A percentile compares a stretch with the other conserved stretches of the same genome.
phyloP scores from a whole-genome alignment of 1,139 yeast genomes.

The Scheffersomyces stambukii region DNA sequence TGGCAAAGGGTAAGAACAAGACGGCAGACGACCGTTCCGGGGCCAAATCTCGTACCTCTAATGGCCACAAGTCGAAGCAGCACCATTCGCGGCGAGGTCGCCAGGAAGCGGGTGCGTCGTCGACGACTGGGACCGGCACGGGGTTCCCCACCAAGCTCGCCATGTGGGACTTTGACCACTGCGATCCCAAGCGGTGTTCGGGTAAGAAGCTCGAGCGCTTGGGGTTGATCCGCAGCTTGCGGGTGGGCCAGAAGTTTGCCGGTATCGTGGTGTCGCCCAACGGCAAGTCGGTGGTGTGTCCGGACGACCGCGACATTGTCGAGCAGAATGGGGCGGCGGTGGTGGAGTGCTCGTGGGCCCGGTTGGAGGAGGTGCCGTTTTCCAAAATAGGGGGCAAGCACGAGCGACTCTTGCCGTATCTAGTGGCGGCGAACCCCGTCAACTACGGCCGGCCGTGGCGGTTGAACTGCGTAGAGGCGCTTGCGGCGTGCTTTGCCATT shows the following conservation, averaged over 20 bases:
- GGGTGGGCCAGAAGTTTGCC: slow-evolving; percentile 87
- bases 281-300: slow-evolving; percentile 88
- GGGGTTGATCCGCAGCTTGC: slow-evolving; percentile 72
- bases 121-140: slow-evolving; percentile 6
- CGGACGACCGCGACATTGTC: slow-evolving; percentile 75
- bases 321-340: slow-evolving; percentile 88
- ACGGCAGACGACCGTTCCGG: slow-evolving; percentile 34
- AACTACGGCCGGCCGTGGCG: slow-evolving; percentile 97
- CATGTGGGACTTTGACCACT: slow-evolving; percentile 97
- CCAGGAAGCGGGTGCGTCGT: slow-evolving; percentile 35
- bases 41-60: slow-evolving; percentile 41
- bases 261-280: slow-evolving; percentile 94
- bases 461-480: slow-evolving; percentile 92
- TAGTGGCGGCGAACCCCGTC: slow-evolving; percentile 95
- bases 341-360: slow-evolving; percentile 98
- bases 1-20: slow-evolving; percentile 71
- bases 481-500: slow-evolving; percentile 96
- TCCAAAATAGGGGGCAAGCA: slow-evolving; percentile 85
- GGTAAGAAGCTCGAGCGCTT: slow-evolving; percentile 90
- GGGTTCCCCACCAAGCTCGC: slow-evolving; percentile 69
- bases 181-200: slow-evolving; percentile 97
- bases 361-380: slow-evolving; percentile 93
- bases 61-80: slow-evolving; percentile 56
- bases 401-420: slow-evolving; percentile 83
- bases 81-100: slow-evolving; percentile 48